Base-by-base conservation (phyloP, 495 filamentous ascomycete species). In the Xylaria telfairii region DNA sequence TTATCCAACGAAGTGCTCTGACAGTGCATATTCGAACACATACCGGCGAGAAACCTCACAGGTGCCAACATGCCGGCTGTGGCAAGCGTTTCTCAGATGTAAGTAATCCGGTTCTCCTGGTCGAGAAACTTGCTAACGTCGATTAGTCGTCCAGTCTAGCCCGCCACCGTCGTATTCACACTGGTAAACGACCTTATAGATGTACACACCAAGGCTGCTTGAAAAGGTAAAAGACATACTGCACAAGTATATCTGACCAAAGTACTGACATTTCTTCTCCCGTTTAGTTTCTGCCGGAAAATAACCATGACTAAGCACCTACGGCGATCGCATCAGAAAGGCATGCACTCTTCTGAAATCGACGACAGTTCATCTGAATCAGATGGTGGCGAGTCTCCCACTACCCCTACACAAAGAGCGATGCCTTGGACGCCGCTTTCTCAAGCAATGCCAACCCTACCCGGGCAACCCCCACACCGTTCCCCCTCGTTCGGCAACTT, bases 301-400 rank as follows among this genome's bases (percentile, higher is more conserved):
- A 95, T 93, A 12, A 95, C 93, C 24, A 89, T 95, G 86, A 92
- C 93, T 8, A 96, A 95, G 78, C 93, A 96, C 72, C 89, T 91
- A 74, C 81, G 89, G 60, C 87, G 90, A 28, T 89, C 89, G 2
- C 92, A 94, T 76, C 88, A 89, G 41, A 84, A 87, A 62, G 89
- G 90, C 4, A 83, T 86, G 62, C 80, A 87, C 75, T 82, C 81
- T n/a, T 81, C 81, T 17, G 87, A 86, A 60, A 71, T 80, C 17
- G 85, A 85, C 44, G 87, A 87, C 71, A 83, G 84, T 61, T 83
- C 83, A 62, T 88, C 88, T n/a, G 88, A 89, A 60, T 85, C 83
- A 15, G 85, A 85, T 49, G 81, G 79, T 59, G 83, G 84, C 75
- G 82, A 84, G 61, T 84, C 83, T 54, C 82, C 86, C 21, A 80